Evolutionary conservation across 768 basidiomycete genomes (phyloP), one percentile per base, ranked within the genome.

Genomic region (Trametes villosa): DNA sequence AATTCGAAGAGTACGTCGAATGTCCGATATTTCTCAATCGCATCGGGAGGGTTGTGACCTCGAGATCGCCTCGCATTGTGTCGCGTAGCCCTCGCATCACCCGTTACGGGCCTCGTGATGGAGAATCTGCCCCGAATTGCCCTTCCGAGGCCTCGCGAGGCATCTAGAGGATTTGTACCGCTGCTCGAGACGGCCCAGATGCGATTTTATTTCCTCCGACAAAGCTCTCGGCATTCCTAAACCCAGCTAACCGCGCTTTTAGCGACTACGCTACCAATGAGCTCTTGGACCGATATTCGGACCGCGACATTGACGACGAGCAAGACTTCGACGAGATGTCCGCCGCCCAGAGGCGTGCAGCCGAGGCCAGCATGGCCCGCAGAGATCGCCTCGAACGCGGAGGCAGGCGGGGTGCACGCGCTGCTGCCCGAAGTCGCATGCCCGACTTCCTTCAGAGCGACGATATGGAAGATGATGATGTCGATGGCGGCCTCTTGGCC

Each of bases 381-480:
- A 87, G 97, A 40, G 96, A 98, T 80, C 85, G 91, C 12, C 72
- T 83, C 20, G 88, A 87, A 64, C 82, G 84, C 11, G 78, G 81
- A 15, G 89, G 91, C 40, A 81, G 83, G 55, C 82, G 82, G 24
- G 92, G 90, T 24, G 78, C 79, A 49, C 86, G 94, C 60, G 94
- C 93, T 34, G 86, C 90, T 26, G 81, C 86, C 52, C 82, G 96
- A 53, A 87, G 83, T 66, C 87, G 91, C 52, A 91, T 90, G 54
- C 97, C 94, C 13, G 88, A 87, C 9, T 98, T 98, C 73, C 73
- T 99, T 52, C 88, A 89, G 49, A 91, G 93, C 61, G 91, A 91
- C 61, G 90, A 89, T 41, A 91, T 89, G 47, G 89, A 86, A 42
- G 89, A 87, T 55, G 86, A 86, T 46, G 82, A 84, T 57, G 78